Evolutionary conservation across 2,329 filamentous ascomycete genomes (phyloP), one percentile per base, ranked within the genome.

Genomic region (Ascocoryne sarcoides): DNA sequence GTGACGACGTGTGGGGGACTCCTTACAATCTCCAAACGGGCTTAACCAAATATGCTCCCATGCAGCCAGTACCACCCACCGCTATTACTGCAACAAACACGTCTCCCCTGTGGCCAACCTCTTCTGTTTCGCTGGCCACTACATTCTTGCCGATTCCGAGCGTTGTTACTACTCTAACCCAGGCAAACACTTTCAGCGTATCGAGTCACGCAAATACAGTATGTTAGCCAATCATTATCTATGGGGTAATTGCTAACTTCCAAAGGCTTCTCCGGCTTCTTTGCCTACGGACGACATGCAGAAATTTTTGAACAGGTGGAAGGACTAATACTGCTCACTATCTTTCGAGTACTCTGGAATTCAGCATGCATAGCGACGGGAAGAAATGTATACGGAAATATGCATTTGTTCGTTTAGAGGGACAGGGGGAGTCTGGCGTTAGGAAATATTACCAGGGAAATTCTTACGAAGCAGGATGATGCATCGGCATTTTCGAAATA

Each of bases 61-160:
- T 65, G 62, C 62, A 64, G 44, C 56, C 55, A 19, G 49, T 60
- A 32, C 62, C 62, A 16, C 51, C 51, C n/a, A 60, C 57, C 7
- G 49, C 45, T 2, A 65, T 65, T 32, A 63, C 59, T 20, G 60
- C 59, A n/a, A 62, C 59, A 12, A 58, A 57, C 10, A 57, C 55
- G n/a, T 49, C 47, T 17, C 61, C 58, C 36, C 53, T 59, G 18
- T 61, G 56, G 41, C 60, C 62, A 28, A 62, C 59, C 4, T 63
- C 59, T 26, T 49, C 55, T 5, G 60, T 61, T 21, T 40, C 42
- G 7, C 45, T 62, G 10, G 63, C 60, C 18, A 59, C 48, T 16
- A 59, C 57, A 2, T 60, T 46, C 37, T 39, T 62, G n/a, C 47
- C 52, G 19, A 39, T 48, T 20, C 53, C 61, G 30, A 57, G 50